Percentiles rank a stretch among this genome's conserved stretches.
phyloP scores from a whole-genome alignment of 2,329 filamentous ascomycete species.

The Paecilomyces dactylethromorphus region DNA sequence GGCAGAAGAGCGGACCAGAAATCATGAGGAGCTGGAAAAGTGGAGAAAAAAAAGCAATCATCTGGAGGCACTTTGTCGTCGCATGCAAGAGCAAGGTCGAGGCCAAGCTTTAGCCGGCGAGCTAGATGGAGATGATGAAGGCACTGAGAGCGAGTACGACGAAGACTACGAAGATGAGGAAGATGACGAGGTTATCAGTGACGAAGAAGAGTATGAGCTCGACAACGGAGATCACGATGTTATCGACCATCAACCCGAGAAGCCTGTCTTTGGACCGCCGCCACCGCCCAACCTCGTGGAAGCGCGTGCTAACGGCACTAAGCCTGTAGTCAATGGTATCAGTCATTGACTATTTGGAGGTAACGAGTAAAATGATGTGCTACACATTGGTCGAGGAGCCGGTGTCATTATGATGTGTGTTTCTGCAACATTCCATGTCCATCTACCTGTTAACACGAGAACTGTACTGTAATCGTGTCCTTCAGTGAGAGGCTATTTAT shows the following conservation, averaged over 20 bases:
- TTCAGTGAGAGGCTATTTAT: background rate
- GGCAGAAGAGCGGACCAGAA: constrained; percentile 82
- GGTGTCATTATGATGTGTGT: background rate
- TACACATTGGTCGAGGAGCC: background rate
- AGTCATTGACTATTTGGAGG: background rate
- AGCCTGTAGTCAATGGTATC: constrained; percentile 36
- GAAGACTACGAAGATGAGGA: constrained; percentile 54
- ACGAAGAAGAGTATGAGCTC: constrained; percentile 57
- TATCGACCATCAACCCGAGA: constrained; percentile 35
- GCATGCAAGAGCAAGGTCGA: constrained; percentile 91
- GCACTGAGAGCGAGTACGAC: constrained; percentile 46
- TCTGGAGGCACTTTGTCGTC: constrained; percentile 87
- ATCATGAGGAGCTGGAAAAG: constrained; percentile 69
- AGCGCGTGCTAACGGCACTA: constrained; percentile 39
- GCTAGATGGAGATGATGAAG: constrained; percentile 48
- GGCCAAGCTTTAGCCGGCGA: constrained; percentile 61
- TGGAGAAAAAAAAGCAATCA: constrained; percentile 82
- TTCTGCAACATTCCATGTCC: background rate
- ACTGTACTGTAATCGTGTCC: background rate
- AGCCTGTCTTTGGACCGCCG: constrained; percentile 43
- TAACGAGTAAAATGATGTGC: background rate
- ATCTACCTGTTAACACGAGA: background rate
- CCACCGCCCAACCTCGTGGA: constrained; percentile 45
- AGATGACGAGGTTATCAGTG: constrained; percentile 54
- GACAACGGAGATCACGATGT: constrained; percentile 58